Percentiles rank a stretch among this genome's conserved stretches.
These are phyloP conservation scores for Delphinella strobiligena DNA, from an alignment of 2,329 filamentous ascomycete species.

Conservation along the genomic window DNA sequence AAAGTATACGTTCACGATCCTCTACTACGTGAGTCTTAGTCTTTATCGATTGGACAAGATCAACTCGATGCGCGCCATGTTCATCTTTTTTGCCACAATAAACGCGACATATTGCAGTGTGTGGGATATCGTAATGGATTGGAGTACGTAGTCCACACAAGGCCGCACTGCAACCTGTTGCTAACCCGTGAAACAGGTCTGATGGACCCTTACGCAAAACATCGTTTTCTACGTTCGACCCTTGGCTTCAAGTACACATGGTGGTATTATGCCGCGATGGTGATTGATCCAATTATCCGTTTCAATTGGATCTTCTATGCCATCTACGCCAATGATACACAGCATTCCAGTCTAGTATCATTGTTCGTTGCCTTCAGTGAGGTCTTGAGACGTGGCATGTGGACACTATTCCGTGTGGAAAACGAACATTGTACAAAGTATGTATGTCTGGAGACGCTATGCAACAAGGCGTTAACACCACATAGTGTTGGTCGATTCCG, in stretches of 20 bases:
- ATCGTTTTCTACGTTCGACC: conserved; percentile 56
- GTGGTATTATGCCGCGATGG: conserved; percentile 79
- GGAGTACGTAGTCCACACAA: conserved; percentile 36
- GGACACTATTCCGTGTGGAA: conserved; percentile 88
- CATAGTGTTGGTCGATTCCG: conserved; percentile 65
- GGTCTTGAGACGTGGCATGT: conserved; percentile 73
- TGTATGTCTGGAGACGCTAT: not conserved
- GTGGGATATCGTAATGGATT: conserved; percentile 96
- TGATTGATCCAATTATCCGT: conserved; percentile 70
- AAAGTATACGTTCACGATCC: conserved; percentile 79
- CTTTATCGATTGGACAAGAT: conserved; percentile 63
- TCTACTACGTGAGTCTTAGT: conserved; percentile 66
- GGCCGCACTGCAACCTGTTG: conserved; percentile 8
- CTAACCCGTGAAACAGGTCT: conserved; percentile 26
- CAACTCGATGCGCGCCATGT: conserved; percentile 51
- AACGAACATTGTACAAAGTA: conserved; percentile 88
- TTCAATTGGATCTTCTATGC: conserved; percentile 94
- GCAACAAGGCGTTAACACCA: conserved; percentile 5
- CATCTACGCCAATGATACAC: conserved; percentile 64
- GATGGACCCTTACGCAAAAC: conserved; percentile 58
- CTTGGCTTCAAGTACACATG: conserved; percentile 67
- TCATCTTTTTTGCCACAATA: conserved; percentile 67
- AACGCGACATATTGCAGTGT: conserved; percentile 76
- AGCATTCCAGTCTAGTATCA: conserved; percentile 72
- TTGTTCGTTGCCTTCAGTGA: conserved; percentile 72